Percentiles rank a stretch among this genome's conserved stretches.
Evolutionary conservation across 1,284 basidiomycete species (phyloP).

Genomic region (Inonotus hispidus): DNA sequence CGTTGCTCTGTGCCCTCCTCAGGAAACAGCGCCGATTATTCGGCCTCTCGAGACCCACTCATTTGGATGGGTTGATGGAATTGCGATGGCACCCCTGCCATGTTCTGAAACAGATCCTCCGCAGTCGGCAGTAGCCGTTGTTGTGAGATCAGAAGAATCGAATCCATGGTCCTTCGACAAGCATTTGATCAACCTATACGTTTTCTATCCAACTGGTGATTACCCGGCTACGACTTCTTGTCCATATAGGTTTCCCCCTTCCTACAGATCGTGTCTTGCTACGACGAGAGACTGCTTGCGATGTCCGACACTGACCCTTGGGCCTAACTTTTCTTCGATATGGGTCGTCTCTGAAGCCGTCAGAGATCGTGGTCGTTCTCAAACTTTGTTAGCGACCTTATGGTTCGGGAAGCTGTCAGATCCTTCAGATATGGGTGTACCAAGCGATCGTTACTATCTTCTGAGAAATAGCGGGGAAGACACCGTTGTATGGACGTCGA

Average conservation of each 20-base stretch:
- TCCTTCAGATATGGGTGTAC: background rate
- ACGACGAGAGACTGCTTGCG: conserved; percentile 44
- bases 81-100: conserved; percentile 28
- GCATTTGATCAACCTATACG: conserved; percentile 44
- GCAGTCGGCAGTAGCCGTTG: conserved; percentile 36
- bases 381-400: conserved; percentile 3
- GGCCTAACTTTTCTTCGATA: conserved; percentile 46
- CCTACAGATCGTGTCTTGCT: conserved; percentile 31
- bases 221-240: conserved; percentile 4
- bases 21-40: conserved; percentile 13
- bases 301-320: conserved; percentile 46
- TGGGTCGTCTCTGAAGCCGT: conserved; percentile 40
- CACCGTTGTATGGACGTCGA: conserved; percentile 5
- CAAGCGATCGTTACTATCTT: background rate
- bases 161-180: conserved; percentile 51
- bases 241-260: conserved; percentile 40
- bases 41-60: conserved; percentile 39
- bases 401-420: conserved; percentile 1
- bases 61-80: conserved; percentile 61
- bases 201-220: background rate
- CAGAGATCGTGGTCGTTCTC: background rate
- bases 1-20: conserved; percentile 30
- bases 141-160: conserved; percentile 49
- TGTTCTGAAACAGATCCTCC: conserved; percentile 13
- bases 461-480: background rate